These are phyloP conservation scores for Lippia alba DNA, from an alignment of 305 asterid genomes.

Conservation along the genomic window DNA sequence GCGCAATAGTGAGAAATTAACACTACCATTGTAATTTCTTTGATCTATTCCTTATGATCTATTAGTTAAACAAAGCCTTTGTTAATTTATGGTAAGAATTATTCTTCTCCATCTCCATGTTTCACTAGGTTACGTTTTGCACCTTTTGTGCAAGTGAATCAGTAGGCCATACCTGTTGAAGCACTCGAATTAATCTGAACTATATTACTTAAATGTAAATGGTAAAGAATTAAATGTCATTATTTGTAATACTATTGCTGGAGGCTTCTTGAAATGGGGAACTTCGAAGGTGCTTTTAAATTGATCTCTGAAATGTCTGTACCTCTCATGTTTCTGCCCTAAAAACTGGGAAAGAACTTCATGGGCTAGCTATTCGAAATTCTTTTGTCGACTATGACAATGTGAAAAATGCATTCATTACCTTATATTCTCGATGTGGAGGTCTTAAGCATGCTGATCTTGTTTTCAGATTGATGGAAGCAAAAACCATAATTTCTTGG, in stretches of 20 bases:
- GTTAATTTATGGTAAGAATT: no score
- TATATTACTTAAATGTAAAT: no score
- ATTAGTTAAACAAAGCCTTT: no score
- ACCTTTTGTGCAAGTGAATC: no score
- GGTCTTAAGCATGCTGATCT: slow-evolving; percentile 61
- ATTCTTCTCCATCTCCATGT: no score
- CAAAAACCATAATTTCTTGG: slow-evolving; percentile 65
- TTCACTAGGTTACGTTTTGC: no score
- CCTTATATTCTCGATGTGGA: slow-evolving; percentile 77
- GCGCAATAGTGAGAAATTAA: no score
- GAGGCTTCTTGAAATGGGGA: slow-evolving; percentile 68
- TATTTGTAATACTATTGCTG: slow-evolving; percentile 81
- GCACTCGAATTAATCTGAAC: no score
- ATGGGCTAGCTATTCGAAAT: slow-evolving; percentile 70
- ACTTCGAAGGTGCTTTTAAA: slow-evolving; percentile 60
- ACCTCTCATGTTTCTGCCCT: slow-evolving; percentile 67
- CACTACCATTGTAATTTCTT: no score
- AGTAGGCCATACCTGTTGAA: no score
- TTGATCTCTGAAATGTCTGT: slow-evolving; percentile 69
- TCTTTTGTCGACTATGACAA: slow-evolving; percentile 51
- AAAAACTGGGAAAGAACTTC: slow-evolving; percentile 73
- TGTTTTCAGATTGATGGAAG: slow-evolving; percentile 57
- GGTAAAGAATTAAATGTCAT: slow-evolving; percentile 48
- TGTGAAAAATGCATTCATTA: slow-evolving; percentile 67
- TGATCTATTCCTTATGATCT: no score